phyloP scores from a whole-genome alignment of 805 yeast genomes.

The Nakazawaea wickerhamii region DNA sequence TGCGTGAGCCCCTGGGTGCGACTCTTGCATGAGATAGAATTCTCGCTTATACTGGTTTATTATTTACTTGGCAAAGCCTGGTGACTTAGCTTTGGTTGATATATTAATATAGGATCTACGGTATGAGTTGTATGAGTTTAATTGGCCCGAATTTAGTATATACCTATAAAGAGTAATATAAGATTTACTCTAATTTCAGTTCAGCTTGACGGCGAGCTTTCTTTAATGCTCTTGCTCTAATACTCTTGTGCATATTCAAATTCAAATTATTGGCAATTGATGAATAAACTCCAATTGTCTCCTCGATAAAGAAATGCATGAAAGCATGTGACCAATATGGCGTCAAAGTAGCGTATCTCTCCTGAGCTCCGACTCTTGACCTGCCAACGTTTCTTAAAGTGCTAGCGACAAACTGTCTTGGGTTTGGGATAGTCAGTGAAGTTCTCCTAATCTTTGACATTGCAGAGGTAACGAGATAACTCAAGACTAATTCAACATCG shows the following conservation, averaged over 20 bases:
- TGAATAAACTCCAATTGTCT: conserved; percentile 78
- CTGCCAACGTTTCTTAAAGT: conserved; percentile 69
- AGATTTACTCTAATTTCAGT: conserved; percentile 6
- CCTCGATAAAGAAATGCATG: conserved; percentile 77
- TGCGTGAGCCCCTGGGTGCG: too few species aligned
- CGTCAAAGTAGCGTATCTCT: conserved; percentile 76
- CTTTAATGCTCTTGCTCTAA: conserved; percentile 76
- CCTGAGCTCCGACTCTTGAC: conserved; percentile 83
- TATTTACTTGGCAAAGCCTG: too few species aligned
- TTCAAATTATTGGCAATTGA: conserved; percentile 64
- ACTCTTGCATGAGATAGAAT: too few species aligned
- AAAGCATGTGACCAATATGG: conserved; percentile 95
- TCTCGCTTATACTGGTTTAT: too few species aligned
- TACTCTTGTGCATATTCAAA: conserved; percentile 69
- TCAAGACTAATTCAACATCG: conserved; percentile 81
- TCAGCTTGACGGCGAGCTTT: conserved; percentile 49
- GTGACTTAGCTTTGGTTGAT: too few species aligned
- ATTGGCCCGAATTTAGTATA: too few species aligned
- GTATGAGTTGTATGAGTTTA: too few species aligned
- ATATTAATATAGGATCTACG: too few species aligned
- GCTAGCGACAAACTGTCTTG: conserved; percentile 72
- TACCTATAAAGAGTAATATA: not conserved
- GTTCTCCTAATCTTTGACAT: conserved; percentile 90
- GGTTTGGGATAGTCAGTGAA: conserved; percentile 73
- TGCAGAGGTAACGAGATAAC: conserved; percentile 89